Evolutionary conservation across 176 grass and related monocot species (phyloP), one percentile per base, ranked within the genome.

Genomic region (Hordeum marinum): DNA sequence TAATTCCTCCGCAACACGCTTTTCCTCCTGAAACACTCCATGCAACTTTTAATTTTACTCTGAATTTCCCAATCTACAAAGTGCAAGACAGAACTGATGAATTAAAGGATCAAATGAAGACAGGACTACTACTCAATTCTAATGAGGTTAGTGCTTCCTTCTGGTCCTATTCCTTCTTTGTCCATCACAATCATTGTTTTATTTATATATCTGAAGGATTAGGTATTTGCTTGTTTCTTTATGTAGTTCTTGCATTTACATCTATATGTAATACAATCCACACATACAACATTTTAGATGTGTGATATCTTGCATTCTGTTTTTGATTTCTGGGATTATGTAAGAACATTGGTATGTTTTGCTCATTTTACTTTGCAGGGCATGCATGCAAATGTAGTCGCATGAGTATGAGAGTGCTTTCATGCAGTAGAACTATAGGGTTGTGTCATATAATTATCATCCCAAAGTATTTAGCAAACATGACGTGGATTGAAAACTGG

Each of bases 21-120:
- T 99, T 96, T 87, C 96, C 92, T 83, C 85, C 90, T 70, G 89
- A 96, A 71, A 94, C 82, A 64, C 91, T 87, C 29, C 90, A 91
- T 50, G 90, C 90, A 14, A 90, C 90, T 68, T 99, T 99, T 84
- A 99, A 92, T 91, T 99, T 99, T 77, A 96, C 86, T 65, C 86
- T 99, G 60, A 99, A 99, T 75, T 96, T 91, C n/a, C 89, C 96
- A 9, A 99, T 99, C 83, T 88, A 91, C 77, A 81, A 99, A 92
- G 90, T 99, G 43, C 87, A 94, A 94, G 88, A 92, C 63, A 94
- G 89, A 75, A 82, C 82, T 2, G 78, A 85, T 24, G 93, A 96
- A 63, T 72, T 99, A 50, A 99, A 94, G 71, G 88, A 99, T 79
- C 96, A 99, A 68, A 99, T 99, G 96, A 96, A 96, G 80, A 80